Base-by-base conservation (phyloP, 177 flowering plant genomes). In the Vitis hybrid region DNA sequence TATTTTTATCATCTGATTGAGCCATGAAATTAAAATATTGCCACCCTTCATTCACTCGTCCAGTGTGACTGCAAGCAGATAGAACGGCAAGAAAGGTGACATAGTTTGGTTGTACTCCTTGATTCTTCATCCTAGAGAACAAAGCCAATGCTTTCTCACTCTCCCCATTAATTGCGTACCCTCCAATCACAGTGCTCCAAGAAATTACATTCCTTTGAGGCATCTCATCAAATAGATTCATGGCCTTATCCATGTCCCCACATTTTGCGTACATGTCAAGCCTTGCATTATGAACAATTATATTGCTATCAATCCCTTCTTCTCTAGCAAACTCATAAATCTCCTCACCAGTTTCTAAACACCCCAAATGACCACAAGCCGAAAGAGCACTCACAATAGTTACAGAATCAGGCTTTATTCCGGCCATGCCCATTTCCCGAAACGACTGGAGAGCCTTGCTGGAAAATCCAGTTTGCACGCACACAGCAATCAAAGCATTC, bases 241-340 rank as follows among this genome's bases (percentile, higher is more conserved):
- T 70, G 7, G 87, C 85, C 55, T 23, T 10, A 15, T 72, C 82
- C 10, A 80, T 68, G 65, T 69, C 67, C 18, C 87, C 87, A 68
- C 89, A 83, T 74, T 85, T 86, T 21, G 75, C 73, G 67, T 75
- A 77, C 86, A 85, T 81, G 50, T 82, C 88, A 40, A 85, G 70
- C 19, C 78, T 65, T 5, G 87, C 81, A 73, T 78, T 78, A 13
- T 75, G 75, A 17, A 84, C 76, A 62, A 84, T 56, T 19, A 73
- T n/a, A 65, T 80, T 80, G 12, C 69, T 56, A 12, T 66, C 64
- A 54, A 84, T 61, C 65, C 69, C 73, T 50, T 71, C 62, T 40
- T 75, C 56, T 11, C 64, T 61, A 11, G 78, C 65, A 48, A 26
- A 18, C 11, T 15, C 64, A 70, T 77, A 75, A 32, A 82, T 73